Evolutionary conservation across 352 stramenopile species (phyloP), one percentile per base, ranked within the genome.

Genomic region (Phytopythium cucurbitacearum): DNA sequence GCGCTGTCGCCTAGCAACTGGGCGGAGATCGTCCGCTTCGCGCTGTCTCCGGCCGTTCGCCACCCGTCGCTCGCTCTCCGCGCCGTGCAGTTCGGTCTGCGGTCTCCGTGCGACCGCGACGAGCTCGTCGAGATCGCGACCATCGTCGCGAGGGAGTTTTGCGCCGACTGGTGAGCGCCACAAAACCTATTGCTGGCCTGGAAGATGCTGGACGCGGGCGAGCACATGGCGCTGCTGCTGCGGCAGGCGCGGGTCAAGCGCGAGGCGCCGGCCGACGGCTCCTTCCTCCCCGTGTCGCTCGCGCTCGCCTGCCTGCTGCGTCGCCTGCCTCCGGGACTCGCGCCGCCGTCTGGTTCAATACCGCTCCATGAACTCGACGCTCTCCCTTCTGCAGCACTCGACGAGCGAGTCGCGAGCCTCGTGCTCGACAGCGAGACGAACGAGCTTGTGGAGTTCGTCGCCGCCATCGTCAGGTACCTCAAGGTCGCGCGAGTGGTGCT

Each of bases 241-340:
- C 64, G 78, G 51, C 73, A 84, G 33, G 76, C 67, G 35, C 65
- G 65, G 38, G 62, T 72, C 53, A 79, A 78, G 54, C 45, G 65
- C 11, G 69, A 80, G 51, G 49, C 32, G 0, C 74, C 76, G 0
- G 37, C n/a, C 3, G 76, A 85, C 40, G 55, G 9, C 0, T 82
- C 74, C 2, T 87, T 87, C 59, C 49, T 87, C 44, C 73, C 71
- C 37, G 41, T 85, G 5, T 75, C 72, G n/a, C 56, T 88, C 21
- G 60, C 64, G 0, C 34, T 83, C 35, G 62, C 74, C 16, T 81
- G 77, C 57, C 33, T 88, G 11, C 38, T 77, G 46, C 69, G 65
- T 0, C 74, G 83, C 35, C 62, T 77, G n/a, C 76, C 76, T 2
- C 43, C 59, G 2, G 69, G 69, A 3, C 39, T 86, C 10, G 65